Evolutionary conservation across 441 rosid species (phyloP), one percentile per base, ranked within the genome.

Genomic region (Populus tomentosa): DNA sequence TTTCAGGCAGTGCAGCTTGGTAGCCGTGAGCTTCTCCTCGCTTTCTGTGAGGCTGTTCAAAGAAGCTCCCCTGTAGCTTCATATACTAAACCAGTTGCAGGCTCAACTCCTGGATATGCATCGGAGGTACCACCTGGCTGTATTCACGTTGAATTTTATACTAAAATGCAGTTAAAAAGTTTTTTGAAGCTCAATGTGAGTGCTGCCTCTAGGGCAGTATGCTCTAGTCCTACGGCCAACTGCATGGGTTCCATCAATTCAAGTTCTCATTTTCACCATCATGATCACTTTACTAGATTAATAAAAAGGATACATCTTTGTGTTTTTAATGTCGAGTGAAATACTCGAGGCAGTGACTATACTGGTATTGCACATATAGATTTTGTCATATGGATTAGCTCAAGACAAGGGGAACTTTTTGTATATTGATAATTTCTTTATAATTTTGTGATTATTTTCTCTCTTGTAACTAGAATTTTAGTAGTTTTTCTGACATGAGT

Each of bases 41-140:
- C 90, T 62, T 90, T 90, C 85, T 90, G 94, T 21, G 91, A 90
- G 75, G 90, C 94, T 72, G 91, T 90, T 14, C 94, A 88, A 73
- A 84, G 91, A 84, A 88, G 89, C 84, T 90, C 94, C 24, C 91
- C 94, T 0, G 90, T 88, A 8, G 83, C 87, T 59, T 88, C 94
- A 75, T 88, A 80, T 81, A 86, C 90, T 64, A 90, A 86, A 77
- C 94, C 94, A 0, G 78, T 87, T 77, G 87, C 91, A 26, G 94
- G 94, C 33, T 67, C 77, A 74, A 84, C 91, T 70, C 84, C 91
- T 21, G 94, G 94, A 66, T 90, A 88, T 75, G 91, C 94, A 75
- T 90, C 94, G 42, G 91, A 90, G 94, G 91, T 88, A 76, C 68
- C 67, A 24, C 75, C 61, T 67, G 69, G 56, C 75, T 75, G n/a